A percentile compares a stretch with the other conserved stretches of the same genome.
Conservation (phyloP, 228 moss, liverwort and hornwort genomes). For the Sphagnum fallax region DNA sequence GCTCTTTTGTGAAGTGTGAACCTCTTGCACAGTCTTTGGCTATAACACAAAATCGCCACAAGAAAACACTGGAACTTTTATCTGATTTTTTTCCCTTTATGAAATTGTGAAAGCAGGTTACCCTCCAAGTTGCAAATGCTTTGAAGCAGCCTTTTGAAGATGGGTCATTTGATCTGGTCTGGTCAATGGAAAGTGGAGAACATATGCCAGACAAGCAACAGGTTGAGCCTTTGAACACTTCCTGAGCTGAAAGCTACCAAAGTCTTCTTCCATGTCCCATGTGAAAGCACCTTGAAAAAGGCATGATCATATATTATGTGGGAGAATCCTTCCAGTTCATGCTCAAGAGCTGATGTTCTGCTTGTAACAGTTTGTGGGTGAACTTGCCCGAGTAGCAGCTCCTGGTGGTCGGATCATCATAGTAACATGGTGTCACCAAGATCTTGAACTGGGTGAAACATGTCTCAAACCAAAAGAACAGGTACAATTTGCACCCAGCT, state of each 20-base stretch:
- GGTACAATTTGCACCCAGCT: conserved; percentile 21
- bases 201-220: conserved; percentile 93
- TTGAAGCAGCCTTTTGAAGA: conserved; percentile 81
- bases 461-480: conserved; percentile 62
- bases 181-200: conserved; percentile 99
- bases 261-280: neutral
- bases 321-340: neutral
- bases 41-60: no score
- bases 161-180: conserved; percentile 74
- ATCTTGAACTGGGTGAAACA: conserved; percentile 67
- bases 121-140: conserved; percentile 83
- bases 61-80: no score
- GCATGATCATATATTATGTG: neutral
- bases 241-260: neutral
- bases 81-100: neutral
- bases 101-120: conserved; percentile 18
- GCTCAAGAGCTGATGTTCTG: neutral
- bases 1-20: no score
- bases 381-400: conserved; percentile 77
- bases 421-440: conserved; percentile 95
- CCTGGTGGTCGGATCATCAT: conserved; percentile 81
- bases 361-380: conserved; percentile 56
- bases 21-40: no score
- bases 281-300: neutral
- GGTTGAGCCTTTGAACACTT: conserved; percentile 17